Base-by-base conservation (phyloP, 176 grass and related monocot species). In the Oryza glumipatula region DNA sequence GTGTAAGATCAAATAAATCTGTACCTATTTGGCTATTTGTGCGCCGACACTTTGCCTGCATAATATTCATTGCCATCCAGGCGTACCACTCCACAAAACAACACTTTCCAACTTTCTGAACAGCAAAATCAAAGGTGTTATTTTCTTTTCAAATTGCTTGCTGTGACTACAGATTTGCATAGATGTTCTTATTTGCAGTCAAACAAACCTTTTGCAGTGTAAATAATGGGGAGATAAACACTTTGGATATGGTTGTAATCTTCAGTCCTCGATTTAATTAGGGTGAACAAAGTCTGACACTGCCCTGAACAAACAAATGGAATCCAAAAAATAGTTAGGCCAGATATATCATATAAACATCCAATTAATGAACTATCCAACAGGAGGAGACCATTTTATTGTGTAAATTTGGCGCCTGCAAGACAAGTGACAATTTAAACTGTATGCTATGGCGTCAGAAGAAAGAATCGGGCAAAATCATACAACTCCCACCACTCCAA, bases 381-480 rank as follows among this genome's bases (percentile, higher is more conserved):
- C 74, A 33, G 48, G 43, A 67, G 63, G 56, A 73, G 33, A 86
- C 47, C 52, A 72, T 74, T 36, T 86, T 83, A 79, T 83, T 80
- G 14, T 83, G 64, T 83, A 33, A 81, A 19, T 84, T 83, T 22
- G 6, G 35, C 16, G 4, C 80, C 51, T 83, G 48, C 80, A 79
- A 75, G 73, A 79, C 46, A 44, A 83, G 22, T 28, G 70, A 9
- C 9, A 44, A 44, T 10, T 44, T 76, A 82, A 41, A 68, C 54
- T 23, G 86, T 78, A 35, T 15, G 8, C 30, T 61, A 61, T 17
- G 28, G 24, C 70, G 22, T 65, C 70, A 61, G 69, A 72, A 15
- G 33, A 68, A 90, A 63, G 51, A 87, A 83, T 80, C 32, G 14
- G 70, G 69, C 69, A 90, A 87, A 84, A 87, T 83, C 75, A 65